Evolutionary conservation across 2,329 filamentous ascomycete genomes (phyloP).

Genomic region (Canariomyces notabilis): DNA sequence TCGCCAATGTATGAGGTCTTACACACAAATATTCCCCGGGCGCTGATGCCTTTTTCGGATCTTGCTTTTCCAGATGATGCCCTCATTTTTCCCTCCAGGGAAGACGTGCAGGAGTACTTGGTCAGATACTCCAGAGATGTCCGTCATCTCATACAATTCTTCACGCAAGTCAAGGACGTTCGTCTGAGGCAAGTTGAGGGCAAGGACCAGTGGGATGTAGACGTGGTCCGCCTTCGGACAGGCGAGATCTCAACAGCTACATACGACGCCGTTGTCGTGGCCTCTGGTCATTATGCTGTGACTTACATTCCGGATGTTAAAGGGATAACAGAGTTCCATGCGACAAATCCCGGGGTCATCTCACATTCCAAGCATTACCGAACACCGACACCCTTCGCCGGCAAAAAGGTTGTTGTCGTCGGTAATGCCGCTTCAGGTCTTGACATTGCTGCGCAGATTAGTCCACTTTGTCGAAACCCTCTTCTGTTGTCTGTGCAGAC

Average conservation of each 20-base stretch:
- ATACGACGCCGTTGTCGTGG: constrained; percentile 72
- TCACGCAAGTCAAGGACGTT: constrained; percentile 63
- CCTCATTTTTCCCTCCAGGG: constrained; percentile 69
- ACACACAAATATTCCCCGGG: constrained; percentile 81
- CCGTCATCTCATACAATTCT: constrained; percentile 61
- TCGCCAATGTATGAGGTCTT: constrained; percentile 78
- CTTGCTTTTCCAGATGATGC: constrained; percentile 57
- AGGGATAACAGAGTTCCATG: constrained; percentile 56
- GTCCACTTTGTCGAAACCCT: constrained; percentile 50
- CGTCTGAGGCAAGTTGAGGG: constrained; percentile 33
- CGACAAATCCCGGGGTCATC: constrained; percentile 54
- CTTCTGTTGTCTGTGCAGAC: constrained; percentile 61
- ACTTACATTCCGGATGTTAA: constrained; percentile 61
- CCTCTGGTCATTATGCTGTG: constrained; percentile 69
- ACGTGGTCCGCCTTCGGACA: constrained; percentile 46
- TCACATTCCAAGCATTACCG: constrained; percentile 79
- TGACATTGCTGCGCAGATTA: constrained; percentile 77
- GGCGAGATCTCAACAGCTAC: constrained; percentile 36
- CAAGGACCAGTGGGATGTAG: constrained; percentile 57
- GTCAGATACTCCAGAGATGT: constrained; percentile 65
- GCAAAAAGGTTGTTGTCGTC: constrained; percentile 74
- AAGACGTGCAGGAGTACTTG: constrained; percentile 69
- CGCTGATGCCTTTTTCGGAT: constrained; percentile 76
- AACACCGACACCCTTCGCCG: constrained; percentile 53
- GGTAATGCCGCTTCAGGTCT: constrained; percentile 80